phyloP scores from a whole-genome alignment of 371 early-diverging fungal species.

The Mortierella sp. region DNA sequence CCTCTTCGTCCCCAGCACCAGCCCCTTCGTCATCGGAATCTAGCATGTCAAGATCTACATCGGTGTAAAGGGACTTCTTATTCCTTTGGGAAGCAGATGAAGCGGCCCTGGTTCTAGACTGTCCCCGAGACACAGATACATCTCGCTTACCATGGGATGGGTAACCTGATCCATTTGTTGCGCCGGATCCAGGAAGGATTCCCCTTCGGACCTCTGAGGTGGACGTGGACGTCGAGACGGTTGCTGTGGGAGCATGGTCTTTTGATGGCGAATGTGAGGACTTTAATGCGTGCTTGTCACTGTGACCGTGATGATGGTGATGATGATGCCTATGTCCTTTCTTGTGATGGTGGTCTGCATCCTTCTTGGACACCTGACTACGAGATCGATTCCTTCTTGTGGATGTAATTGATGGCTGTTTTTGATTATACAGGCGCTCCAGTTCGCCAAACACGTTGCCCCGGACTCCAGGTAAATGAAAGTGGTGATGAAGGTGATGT shows the following conservation, averaged over 20 bases:
- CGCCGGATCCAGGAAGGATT: neutral
- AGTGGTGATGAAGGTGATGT: conserved; percentile 10
- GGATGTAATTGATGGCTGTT: neutral
- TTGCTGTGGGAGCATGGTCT: conserved; percentile 11
- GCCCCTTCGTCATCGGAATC: conserved; percentile 25
- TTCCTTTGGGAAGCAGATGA: neutral
- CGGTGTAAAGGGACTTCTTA: conserved; percentile 37
- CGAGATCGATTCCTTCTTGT: conserved; percentile 15
- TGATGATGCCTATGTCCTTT: too few relatives aligned
- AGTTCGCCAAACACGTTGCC: conserved; percentile 13
- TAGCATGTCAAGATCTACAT: conserved; percentile 46
- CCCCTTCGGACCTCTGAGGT: conserved; percentile 37
- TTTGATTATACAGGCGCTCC: conserved; percentile 24
- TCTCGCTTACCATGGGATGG: too few relatives aligned
- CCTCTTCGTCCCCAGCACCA: neutral
- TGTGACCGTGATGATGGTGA: conserved; percentile 7
- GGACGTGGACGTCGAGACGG: conserved; percentile 49
- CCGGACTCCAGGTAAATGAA: conserved; percentile 9
- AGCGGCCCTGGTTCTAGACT: too few relatives aligned
- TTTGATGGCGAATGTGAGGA: neutral
- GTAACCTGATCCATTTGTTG: neutral
- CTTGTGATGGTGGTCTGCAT: conserved; percentile 12
- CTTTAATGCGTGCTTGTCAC: neutral
- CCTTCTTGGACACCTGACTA: conserved; percentile 18
- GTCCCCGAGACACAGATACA: too few relatives aligned